Percentiles rank a stretch among this genome's conserved stretches.
Conservation (phyloP, 176 grass and related monocot genomes). For the Musa schizocarpa region DNA sequence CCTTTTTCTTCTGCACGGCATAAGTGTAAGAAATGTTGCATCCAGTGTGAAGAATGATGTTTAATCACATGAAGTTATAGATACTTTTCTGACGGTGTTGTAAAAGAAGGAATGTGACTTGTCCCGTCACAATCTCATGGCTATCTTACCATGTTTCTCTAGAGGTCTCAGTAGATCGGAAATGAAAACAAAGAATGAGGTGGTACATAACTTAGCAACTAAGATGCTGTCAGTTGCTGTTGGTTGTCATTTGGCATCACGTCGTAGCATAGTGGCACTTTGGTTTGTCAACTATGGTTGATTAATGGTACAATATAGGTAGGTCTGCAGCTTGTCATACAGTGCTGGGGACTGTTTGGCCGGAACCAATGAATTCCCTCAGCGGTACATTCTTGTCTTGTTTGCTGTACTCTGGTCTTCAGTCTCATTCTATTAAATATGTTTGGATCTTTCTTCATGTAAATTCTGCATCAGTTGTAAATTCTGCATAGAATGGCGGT, state of each 20-base stretch:
- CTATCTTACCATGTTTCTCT: neutral
- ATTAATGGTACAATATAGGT: neutral
- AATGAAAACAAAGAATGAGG: neutral
- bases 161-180: neutral
- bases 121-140: neutral
- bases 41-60: neutral
- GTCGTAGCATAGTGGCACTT: neutral
- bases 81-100: neutral
- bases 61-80: neutral
- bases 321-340: neutral
- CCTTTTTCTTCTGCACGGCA: neutral
- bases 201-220: neutral
- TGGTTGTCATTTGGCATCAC: neutral
- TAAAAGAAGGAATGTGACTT: conserved; percentile 1
- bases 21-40: neutral
- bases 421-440: neutral
- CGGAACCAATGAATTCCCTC: neutral
- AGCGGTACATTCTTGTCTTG: neutral
- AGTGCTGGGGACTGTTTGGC: neutral
- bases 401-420: neutral
- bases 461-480: neutral
- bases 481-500: neutral
- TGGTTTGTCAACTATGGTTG: neutral
- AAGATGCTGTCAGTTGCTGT: neutral
- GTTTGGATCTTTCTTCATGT: neutral